phyloP scores from a whole-genome alignment of 495 filamentous ascomycete species.

The Pyronema omphalodes region DNA sequence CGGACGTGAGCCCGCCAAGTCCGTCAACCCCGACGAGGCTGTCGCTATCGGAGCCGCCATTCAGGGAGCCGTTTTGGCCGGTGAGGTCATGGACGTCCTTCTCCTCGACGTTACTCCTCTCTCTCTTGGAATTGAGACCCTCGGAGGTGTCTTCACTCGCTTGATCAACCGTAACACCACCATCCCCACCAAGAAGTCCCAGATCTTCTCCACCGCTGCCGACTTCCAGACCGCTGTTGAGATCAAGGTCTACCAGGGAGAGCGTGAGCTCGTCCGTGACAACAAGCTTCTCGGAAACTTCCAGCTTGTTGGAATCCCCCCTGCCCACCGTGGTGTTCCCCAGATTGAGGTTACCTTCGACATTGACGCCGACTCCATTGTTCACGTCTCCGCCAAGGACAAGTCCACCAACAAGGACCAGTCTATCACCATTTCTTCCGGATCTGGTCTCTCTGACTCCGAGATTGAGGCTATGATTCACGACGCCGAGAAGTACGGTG shows the following conservation, averaged over 20 bases:
- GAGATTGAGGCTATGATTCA: slow-evolving; percentile 96
- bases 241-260: slow-evolving; percentile 99
- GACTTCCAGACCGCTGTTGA: slow-evolving; percentile 99
- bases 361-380: slow-evolving; percentile 97
- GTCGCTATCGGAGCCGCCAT: slow-evolving; percentile 97
- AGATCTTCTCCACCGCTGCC: slow-evolving; percentile 92
- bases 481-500: slow-evolving; percentile 91
- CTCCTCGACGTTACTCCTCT: slow-evolving; percentile 94
- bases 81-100: slow-evolving; percentile 91
- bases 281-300: slow-evolving; percentile 99
- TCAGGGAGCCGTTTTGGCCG: slow-evolving; percentile 89
- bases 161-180: slow-evolving; percentile 99
- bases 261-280: slow-evolving; percentile 97
- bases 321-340: slow-evolving; percentile 91
- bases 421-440: slow-evolving; percentile 96
- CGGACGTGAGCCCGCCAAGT: slow-evolving; percentile 94
- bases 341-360: slow-evolving; percentile 99
- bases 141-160: slow-evolving; percentile 97
- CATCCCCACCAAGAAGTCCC: slow-evolving; percentile 98
- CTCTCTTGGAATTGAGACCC: slow-evolving; percentile 98
- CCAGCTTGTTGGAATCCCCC: slow-evolving; percentile 96
- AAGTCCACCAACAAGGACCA: slow-evolving; percentile 99
- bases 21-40: slow-evolving; percentile 97
- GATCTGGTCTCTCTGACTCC: slow-evolving; percentile 84
- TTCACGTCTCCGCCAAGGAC: slow-evolving; percentile 97